Percentiles rank a stretch among this genome's conserved stretches.
Conservation (phyloP, 2,329 filamentous ascomycete genomes). For the Lomentospora prolificans region DNA sequence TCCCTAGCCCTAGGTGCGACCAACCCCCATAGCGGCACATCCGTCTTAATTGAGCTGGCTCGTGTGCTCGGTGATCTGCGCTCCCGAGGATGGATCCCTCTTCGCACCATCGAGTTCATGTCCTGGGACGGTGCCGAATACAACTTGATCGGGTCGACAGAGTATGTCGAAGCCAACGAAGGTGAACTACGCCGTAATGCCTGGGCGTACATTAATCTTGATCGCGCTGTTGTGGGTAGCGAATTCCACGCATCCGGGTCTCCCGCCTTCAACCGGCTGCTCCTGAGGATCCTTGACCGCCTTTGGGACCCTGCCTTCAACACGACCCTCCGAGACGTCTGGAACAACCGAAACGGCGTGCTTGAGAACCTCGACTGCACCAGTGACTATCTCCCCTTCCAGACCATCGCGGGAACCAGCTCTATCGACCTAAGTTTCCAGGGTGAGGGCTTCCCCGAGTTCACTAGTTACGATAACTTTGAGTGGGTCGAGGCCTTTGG, state of each 20-base stretch:
- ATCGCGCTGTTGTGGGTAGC: constrained; percentile 66
- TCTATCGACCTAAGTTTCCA: constrained; percentile 76
- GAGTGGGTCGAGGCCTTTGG: constrained; percentile 73
- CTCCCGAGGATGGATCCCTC: constrained; percentile 72
- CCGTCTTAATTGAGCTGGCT: constrained; percentile 81
- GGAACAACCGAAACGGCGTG: constrained; percentile 53
- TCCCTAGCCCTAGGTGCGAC: constrained; percentile 83
- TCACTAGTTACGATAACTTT: constrained; percentile 84
- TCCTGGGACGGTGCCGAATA: constrained; percentile 95
- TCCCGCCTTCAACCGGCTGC: constrained; percentile 64
- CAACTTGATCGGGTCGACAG: constrained; percentile 87
- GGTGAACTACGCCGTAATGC: constrained; percentile 63
- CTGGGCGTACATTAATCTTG: constrained; percentile 86
- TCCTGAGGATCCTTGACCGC: constrained; percentile 64
- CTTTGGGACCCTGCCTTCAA: constrained; percentile 65
- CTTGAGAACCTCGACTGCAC: constrained; percentile 63
- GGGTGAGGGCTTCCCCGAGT: constrained; percentile 57
- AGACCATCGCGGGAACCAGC: constrained; percentile 80
- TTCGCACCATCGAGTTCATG: constrained; percentile 93
- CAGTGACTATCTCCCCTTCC: constrained; percentile 84
- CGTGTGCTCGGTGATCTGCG: constrained; percentile 74
- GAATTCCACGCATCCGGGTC: constrained; percentile 72
- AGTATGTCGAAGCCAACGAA: constrained; percentile 82
- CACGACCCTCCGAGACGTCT: constrained; percentile 62
- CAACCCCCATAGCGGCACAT: constrained; percentile 80